Base-by-base conservation (phyloP, 352 stramenopile species). In the Pythium angustatum region DNA sequence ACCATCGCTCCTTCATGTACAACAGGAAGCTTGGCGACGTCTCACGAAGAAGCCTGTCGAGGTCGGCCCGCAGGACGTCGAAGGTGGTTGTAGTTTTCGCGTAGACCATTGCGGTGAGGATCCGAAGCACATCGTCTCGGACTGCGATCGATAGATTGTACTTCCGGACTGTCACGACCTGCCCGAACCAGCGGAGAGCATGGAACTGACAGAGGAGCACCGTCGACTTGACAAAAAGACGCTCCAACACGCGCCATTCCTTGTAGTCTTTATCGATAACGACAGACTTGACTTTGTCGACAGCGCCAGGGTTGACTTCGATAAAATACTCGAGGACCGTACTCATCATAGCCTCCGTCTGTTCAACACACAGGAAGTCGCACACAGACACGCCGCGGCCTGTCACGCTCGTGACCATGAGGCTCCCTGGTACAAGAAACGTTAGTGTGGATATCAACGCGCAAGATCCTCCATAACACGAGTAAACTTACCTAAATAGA, bases 211-310 rank as follows among this genome's bases (percentile, higher is more conserved):
- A 71, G 2, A 75, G 41, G 7, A 71, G 22, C 0, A 71, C 41
- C 26, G 50, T 14, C 1, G 58, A 30, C 0, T 47, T 12, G 7
- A 47, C 62, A 34, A 69, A 62, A 5, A 50, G 15, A 1, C 53
- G 19, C 5, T 66, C 21, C 1, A 71, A 41, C 0, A 71, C 55
- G 1, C 1, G 2, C 63, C 63, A 75, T n/a, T 75, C 68, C 22
- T 9, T 69, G 15, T 62, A 75, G 44, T 71, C 68, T 27, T 75
- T 75, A 30, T 72, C 68, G 21, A 75, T 75, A 0, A 75, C 49
- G 17, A 71, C 34, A 1, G 63, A 60, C 7, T 63, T 41, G 0
- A 61, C 60, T 3, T 45, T 52, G 7, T 45, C 26, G 1, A 24
- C 17, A 1, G 28, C 40, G 12, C 38, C 48, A 1, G 9, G 2